A percentile compares a stretch with the other conserved stretches of the same genome.
Evolutionary conservation across 257 asterid species (phyloP).

Genomic region (Gynochthodes officinalis): DNA sequence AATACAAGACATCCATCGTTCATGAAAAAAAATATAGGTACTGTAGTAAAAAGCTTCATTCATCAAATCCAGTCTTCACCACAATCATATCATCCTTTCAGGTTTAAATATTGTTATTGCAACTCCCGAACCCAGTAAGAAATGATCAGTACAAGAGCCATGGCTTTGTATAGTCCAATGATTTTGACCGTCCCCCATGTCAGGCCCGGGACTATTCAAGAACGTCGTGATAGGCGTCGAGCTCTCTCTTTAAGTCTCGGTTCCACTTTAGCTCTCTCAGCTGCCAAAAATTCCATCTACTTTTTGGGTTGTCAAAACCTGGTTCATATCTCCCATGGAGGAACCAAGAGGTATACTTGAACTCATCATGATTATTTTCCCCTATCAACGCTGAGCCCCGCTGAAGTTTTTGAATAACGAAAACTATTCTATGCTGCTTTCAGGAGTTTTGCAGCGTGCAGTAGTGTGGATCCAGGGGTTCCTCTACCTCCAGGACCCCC

Average conservation of each 20-base stretch:
- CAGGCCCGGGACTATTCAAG: not conserved
- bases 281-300: slow-evolving; percentile 5
- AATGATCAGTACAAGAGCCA: not conserved
- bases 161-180: slow-evolving; percentile 3
- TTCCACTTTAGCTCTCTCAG: slow-evolving; percentile 2
- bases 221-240: not conserved
- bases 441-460: slow-evolving; percentile 23
- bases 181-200: not conserved
- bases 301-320: slow-evolving; percentile 16
- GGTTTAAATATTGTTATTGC: not conserved
- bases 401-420: not conserved
- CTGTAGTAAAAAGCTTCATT: not conserved
- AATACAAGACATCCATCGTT: not conserved
- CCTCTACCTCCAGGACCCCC: slow-evolving; percentile 52
- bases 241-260: not conserved
- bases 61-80: not conserved
- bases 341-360: not conserved
- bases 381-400: no score
- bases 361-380: not conserved
- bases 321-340: slow-evolving; percentile 6
- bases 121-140: not conserved
- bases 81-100: no score
- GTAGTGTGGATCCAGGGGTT: slow-evolving; percentile 34
- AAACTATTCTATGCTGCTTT: not conserved
- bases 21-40: not conserved